Base-by-base conservation (phyloP, 108 stramenopile genomes). In the Bacterosira constricta region DNA sequence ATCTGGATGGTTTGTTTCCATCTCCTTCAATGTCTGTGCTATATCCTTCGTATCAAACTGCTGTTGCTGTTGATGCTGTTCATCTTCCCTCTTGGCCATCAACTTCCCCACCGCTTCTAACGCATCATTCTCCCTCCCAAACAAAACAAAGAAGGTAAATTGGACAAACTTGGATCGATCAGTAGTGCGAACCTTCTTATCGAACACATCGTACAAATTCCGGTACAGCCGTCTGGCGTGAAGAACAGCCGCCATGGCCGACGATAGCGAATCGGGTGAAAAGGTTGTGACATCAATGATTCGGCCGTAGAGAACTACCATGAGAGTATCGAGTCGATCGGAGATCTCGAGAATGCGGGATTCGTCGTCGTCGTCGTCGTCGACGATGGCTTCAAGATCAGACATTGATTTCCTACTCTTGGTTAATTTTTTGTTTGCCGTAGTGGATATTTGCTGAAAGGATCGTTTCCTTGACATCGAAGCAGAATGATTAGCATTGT, bases 161-260 rank as follows among this genome's bases (percentile, higher is more conserved):
- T 98, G 98, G 4, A 97, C 97, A 83, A 93, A 98, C 70, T 99
- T 99, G 53, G 90, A 94, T 47, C 96, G 88, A 83, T 97, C 90
- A 21, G 98, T 97, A 39, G 88, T 90, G 27, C 98, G 53, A 15
- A 98, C 87, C 31, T 83, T 75, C 29, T 67, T 83, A 35, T 96
- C 94, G 81, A 98, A 96, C 1, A 83, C 75, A 5, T 39, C 72
- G 35, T 73, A 61, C 35, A 80, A 44, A 49, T 73, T 71, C 29
- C 77, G 64, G 42, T 76, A 61, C 27, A 86, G 79, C 13, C 78
- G 26, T 52, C 79, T 36, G 46, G 79, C 79, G 41, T 68, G 68
- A 26, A 73, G 46, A 18, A 73, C 72, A 3, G 79, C 79, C 46
- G 45, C 38, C 61, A 80, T 59, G 49, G 79, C 79, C 23, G 62